Base-by-base conservation (phyloP, 345 rosid species). In the Abelmoschus esculentus region DNA sequence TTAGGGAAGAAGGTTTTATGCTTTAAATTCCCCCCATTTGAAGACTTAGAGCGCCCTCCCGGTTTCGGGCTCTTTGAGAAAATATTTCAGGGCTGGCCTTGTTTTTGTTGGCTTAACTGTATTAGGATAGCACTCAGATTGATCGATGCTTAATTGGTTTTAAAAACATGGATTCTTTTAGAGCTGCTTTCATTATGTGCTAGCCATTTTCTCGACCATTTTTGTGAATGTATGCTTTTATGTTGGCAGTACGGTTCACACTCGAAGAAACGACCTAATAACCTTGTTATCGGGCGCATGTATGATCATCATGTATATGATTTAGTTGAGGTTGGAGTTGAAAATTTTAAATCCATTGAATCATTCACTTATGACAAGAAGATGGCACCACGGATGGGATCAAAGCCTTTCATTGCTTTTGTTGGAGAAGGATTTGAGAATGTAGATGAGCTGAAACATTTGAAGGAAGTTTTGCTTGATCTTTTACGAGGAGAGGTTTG, bases 181-280 rank as follows among this genome's bases (percentile, higher is more conserved):
- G 34, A 2, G 10, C 11, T 63, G 55, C 13, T 65, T 56, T 31
- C 4, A 6, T 47, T 17, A 6, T 11, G 5, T 57, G 54, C 22
- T 54, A 36, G 38, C 3, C 3, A 19, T 29, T 60, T 60, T 71
- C 3, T 66, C 9, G 7, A 14, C 11, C n/a, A 56, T 59, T 6
- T 18, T 61, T 36, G 19, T 61, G 61, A 9, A 5, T 61, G 3
- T 67, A 3, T 69, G 38, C 13, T 12, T 28, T 36, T 47, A 10
- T 66, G 7, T 70, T 70, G 74, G 82, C 83, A 91, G 98, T 91
- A 81, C 77, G 99, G 96, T 29, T 89, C 96, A 49, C 92, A 90
- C 75, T 67, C 98, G n/a, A 95, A 90, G 90, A 95, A 95, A 78
- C 84, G 96, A 36, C 98, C 99, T n/a, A 81, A 91, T 74, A 95